These are phyloP conservation scores for Cladosporium sp. DNA, from an alignment of 2,329 filamentous ascomycete species.

Conservation along the genomic window DNA sequence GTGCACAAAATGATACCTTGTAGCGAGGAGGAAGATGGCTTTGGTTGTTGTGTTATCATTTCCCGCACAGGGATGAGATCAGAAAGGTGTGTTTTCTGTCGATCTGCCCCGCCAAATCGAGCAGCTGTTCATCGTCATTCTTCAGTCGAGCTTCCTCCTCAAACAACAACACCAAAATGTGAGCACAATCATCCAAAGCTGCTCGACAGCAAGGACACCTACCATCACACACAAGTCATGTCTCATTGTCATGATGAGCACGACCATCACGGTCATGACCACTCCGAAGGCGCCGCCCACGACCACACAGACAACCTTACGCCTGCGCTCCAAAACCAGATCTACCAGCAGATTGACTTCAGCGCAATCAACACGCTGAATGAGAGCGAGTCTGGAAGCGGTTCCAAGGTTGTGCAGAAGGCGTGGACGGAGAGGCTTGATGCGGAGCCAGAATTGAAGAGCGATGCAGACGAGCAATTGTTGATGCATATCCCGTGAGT, in stretches of 20 bases:
- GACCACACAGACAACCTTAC: slow-evolving; percentile 91
- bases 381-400: slow-evolving; percentile 65
- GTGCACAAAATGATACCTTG: too few relatives aligned
- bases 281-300: slow-evolving; percentile 60
- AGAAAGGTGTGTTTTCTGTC: too few relatives aligned
- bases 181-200: not conserved
- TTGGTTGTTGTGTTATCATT: too few relatives aligned
- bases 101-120: too few relatives aligned
- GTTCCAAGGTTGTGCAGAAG: slow-evolving; percentile 76
- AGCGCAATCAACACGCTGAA: slow-evolving; percentile 80
- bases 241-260: slow-evolving; percentile 47
- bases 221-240: slow-evolving; percentile 26
- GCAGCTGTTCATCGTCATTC: too few relatives aligned
- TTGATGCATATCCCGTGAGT: slow-evolving; percentile 84
- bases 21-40: too few relatives aligned
- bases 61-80: too few relatives aligned
- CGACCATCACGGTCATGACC: slow-evolving; percentile 41
- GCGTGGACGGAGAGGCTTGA: slow-evolving; percentile 80
- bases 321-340: slow-evolving; percentile 81
- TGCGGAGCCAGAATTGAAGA: slow-evolving; percentile 69
- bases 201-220: slow-evolving; percentile 4
- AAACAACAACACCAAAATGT: slow-evolving; percentile 11
- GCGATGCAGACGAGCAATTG: slow-evolving; percentile 89
- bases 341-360: slow-evolving; percentile 92
- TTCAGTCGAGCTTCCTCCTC: not conserved